Evolutionary conservation across 257 asterid genomes (phyloP).

Genomic region (Nicotiana obtusifolia): DNA sequence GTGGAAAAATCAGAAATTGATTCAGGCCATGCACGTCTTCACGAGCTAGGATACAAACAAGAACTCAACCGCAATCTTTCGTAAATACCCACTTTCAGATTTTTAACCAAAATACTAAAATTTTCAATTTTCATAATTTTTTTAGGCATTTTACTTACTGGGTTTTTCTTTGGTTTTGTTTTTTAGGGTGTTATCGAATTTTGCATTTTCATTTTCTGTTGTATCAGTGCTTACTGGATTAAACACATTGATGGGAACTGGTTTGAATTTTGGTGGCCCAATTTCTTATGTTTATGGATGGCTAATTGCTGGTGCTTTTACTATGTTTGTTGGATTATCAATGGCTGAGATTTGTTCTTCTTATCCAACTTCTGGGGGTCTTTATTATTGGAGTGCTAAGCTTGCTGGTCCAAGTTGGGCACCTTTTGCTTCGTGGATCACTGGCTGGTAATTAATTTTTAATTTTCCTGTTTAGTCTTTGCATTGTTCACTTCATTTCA

Average conservation of each 20-base stretch:
- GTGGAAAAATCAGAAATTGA: slow-evolving; percentile 24
- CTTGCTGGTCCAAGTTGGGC: slow-evolving; percentile 99
- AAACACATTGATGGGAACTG: slow-evolving; percentile 77
- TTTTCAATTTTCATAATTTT: not conserved
- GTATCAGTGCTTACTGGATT: slow-evolving; percentile 94
- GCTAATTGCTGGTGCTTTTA: slow-evolving; percentile 74
- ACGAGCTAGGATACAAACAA: slow-evolving; percentile 92
- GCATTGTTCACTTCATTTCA: not conserved
- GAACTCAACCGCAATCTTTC: slow-evolving; percentile 99
- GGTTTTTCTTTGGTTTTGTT: not conserved
- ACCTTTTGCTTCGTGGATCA: slow-evolving; percentile 96
- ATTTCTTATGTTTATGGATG: slow-evolving; percentile 81
- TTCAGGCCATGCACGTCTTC: slow-evolving; percentile 79
- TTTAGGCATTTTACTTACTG: not conserved
- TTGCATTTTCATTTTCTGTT: slow-evolving; percentile 86
- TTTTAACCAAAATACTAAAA: not conserved
- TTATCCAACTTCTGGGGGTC: slow-evolving; percentile 97
- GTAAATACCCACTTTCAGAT: slow-evolving; percentile 32
- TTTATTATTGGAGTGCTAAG: slow-evolving; percentile 95
- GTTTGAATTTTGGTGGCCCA: slow-evolving; percentile 86
- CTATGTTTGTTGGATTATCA: slow-evolving; percentile 76
- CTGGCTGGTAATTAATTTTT: slow-evolving; percentile 67
- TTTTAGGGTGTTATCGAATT: slow-evolving; percentile 75
- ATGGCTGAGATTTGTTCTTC: slow-evolving; percentile 99
- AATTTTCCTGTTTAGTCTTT: not conserved